A percentile compares a stretch with the other conserved stretches of the same genome.
Evolutionary conservation across 2,329 filamentous ascomycete species (phyloP).

Genomic region (Cryphonectria nitschkei): DNA sequence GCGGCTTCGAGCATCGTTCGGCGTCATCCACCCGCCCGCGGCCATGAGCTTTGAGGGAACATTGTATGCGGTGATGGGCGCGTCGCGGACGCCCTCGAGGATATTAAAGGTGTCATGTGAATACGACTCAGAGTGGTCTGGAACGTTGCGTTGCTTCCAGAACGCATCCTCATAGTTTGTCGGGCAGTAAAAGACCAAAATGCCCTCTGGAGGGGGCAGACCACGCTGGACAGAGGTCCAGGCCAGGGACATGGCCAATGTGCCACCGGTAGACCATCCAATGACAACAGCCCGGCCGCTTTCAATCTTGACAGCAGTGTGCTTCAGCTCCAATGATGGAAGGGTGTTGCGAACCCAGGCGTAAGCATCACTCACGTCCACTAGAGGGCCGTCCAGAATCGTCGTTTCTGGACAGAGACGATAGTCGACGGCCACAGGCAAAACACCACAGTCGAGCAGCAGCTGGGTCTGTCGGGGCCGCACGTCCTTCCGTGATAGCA

Average conservation of each 20-base stretch:
- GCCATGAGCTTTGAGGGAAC: too few relatives aligned
- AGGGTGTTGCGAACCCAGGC: slow-evolving; percentile 35
- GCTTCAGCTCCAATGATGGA: slow-evolving; percentile 21
- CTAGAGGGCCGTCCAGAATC: slow-evolving; percentile 49
- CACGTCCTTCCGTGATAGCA: slow-evolving; percentile 43
- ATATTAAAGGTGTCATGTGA: too few relatives aligned
- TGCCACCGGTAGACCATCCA: neutral
- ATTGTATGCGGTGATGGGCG: too few relatives aligned
- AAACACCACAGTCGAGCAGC: slow-evolving; percentile 44
- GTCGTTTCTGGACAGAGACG: slow-evolving; percentile 53
- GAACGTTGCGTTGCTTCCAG: too few relatives aligned
- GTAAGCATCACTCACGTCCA: slow-evolving; percentile 48
- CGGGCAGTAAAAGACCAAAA: neutral
- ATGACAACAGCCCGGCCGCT: neutral
- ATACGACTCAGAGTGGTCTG: too few relatives aligned
- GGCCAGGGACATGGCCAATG: neutral
- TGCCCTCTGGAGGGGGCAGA: neutral
- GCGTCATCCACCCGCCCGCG: too few relatives aligned
- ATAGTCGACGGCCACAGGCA: slow-evolving; percentile 54
- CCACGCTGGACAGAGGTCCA: neutral
- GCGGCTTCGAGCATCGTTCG: too few relatives aligned
- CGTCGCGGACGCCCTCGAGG: too few relatives aligned
- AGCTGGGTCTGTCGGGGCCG: slow-evolving; percentile 41
- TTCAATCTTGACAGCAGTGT: neutral
- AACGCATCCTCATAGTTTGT: neutral